Evolutionary conservation across 331 rosid genomes (phyloP).

Genomic region (Saraca asoca): DNA sequence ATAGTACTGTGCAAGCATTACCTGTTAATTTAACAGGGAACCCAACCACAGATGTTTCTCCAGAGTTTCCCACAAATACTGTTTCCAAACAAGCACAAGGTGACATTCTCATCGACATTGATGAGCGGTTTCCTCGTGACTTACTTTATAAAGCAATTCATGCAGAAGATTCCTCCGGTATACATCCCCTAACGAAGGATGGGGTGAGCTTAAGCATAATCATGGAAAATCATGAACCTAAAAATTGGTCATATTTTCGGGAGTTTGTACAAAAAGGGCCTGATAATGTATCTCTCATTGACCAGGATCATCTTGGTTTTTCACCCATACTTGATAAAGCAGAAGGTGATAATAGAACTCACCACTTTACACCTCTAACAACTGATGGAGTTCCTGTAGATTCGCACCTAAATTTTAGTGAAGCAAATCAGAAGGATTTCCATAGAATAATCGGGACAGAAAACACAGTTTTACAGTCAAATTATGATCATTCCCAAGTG

Average conservation of each 20-base stretch:
- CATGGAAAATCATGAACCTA: conserved; percentile 83
- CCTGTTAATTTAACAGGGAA: conserved; percentile 48
- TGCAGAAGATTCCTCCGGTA: conserved; percentile 54
- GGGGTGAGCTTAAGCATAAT: conserved; percentile 79
- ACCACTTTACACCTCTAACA: conserved; percentile 46
- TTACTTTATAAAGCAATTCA: conserved; percentile 80
- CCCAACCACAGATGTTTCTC: conserved; percentile 42
- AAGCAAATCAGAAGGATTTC: conserved; percentile 38
- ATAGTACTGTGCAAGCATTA: conserved; percentile 33
- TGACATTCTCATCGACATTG: conserved; percentile 81
- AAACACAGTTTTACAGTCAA: conserved; percentile 42
- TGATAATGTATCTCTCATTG: conserved; percentile 72
- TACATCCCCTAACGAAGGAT: conserved; percentile 52
- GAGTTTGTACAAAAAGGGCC: conserved; percentile 77
- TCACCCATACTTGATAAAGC: conserved; percentile 49
- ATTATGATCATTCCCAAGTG: conserved; percentile 53
- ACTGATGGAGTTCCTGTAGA: conserved; percentile 42
- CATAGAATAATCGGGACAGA: conserved; percentile 48
- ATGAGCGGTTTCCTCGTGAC: conserved; percentile 89
- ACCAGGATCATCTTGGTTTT: conserved; percentile 76
- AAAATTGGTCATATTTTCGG: conserved; percentile 81
- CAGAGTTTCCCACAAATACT: conserved; percentile 41
- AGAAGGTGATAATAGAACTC: conserved; percentile 41
- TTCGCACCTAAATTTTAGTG: conserved; percentile 53
- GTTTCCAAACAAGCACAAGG: conserved; percentile 57